Conservation (phyloP, 2,329 filamentous ascomycete genomes). For the Beauveria varroae region DNA sequence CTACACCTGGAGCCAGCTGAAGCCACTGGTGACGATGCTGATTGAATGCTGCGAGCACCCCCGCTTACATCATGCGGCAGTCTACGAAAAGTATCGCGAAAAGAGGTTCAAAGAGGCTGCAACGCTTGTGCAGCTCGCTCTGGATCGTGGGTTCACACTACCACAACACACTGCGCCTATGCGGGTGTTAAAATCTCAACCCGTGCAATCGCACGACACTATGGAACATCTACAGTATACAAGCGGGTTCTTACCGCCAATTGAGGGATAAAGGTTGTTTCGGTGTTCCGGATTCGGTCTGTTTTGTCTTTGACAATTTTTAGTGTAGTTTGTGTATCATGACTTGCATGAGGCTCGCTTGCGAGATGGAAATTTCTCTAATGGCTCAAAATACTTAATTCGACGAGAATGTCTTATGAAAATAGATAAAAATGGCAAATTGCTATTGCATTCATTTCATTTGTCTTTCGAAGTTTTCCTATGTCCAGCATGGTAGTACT, state of each 20-base stretch:
- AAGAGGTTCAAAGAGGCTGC: conserved; percentile 82
- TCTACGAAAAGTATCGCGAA: conserved; percentile 89
- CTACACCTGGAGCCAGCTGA: conserved; percentile 81
- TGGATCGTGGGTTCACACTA: conserved; percentile 53
- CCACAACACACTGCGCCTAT: conserved; percentile 34
- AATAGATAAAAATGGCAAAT: conserved; percentile 9
- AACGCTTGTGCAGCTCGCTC: conserved; percentile 67
- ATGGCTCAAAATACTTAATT: conserved; percentile 12
- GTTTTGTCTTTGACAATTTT: conserved; percentile 3
- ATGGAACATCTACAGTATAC: conserved; percentile 20
- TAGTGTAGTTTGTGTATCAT: conserved; percentile 11
- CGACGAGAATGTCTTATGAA: conserved; percentile 11
- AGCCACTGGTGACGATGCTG: conserved; percentile 67
- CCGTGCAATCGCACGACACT: conserved; percentile 16
- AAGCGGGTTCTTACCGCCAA: conserved; percentile 24
- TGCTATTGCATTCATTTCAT: neutral
- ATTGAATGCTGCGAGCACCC: conserved; percentile 82
- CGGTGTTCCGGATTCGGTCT: conserved; percentile 7
- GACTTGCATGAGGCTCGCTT: conserved; percentile 11
- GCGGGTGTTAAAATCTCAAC: conserved; percentile 20
- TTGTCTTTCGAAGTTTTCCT: too few relatives aligned
- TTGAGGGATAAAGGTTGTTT: conserved; percentile 21
- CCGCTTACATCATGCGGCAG: conserved; percentile 71
- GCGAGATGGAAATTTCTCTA: conserved; percentile 10
- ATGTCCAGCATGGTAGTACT: too few relatives aligned